Base-by-base conservation (phyloP, 1,284 basidiomycete genomes). In the Austroboletus niveus region DNA sequence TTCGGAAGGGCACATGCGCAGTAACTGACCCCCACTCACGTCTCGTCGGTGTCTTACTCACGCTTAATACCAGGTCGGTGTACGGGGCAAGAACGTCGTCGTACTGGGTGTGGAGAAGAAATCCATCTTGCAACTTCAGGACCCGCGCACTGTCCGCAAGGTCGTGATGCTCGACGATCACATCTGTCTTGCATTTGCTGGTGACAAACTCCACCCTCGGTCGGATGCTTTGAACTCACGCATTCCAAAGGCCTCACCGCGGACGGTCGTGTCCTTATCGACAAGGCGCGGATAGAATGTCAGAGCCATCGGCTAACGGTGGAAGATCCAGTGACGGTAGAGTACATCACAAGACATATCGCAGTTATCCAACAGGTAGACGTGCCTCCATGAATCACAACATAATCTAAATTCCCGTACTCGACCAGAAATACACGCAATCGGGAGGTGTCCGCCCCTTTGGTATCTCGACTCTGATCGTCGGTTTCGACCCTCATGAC, bases 91-190 rank as follows among this genome's bases (percentile, higher is more conserved):
- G 68, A 88, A 95, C 63, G 91, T 95, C 34, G 97, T 98, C 5
- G 94, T 99, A 5, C 81, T 99, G 27, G 97, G 96, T 49, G 97
- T 99, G 20, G 97, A 99, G 80, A 99, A 99, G 87, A 99, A 98
- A 74, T 94, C 92, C 0, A 86, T 98, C 15, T 79, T 98, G 27
- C 97, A 99, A 72, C 81, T 99, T 8, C 97, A 99, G 78, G 97
- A 99, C 74, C 92, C 97, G 10, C 81, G 97, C 51, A 99, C 97
- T 2, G 94, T 99, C 15, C 82, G 96, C 53, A 99, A 99, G 72
- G 96, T 98, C 12, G 97, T 93, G 56, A 96, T 98, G 93, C 77
- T 99, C 41, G 97, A 99, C 66, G 96, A 99, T 68, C 97, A 99
- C 69, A 77, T 99, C 56, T 98, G 94, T 69, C 81, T 99, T 47